Evolutionary conservation across 169 alveolate species (phyloP).

Genomic region (Plasmodium berghei): DNA sequence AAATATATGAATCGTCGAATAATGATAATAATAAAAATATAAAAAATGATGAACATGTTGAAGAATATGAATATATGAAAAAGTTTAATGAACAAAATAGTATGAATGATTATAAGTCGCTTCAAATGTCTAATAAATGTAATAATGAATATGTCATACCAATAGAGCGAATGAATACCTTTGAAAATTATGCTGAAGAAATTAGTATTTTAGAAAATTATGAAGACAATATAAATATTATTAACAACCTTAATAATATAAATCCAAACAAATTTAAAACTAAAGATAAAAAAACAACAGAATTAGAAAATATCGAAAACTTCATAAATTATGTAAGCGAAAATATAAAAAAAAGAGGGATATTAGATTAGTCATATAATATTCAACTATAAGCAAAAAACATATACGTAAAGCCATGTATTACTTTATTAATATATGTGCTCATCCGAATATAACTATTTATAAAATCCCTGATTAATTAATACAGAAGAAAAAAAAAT

Average conservation of each 20-base stretch:
- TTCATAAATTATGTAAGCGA: constrained; percentile 45
- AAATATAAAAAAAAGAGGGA: constrained; percentile 1
- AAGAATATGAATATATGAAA: constrained; percentile 53
- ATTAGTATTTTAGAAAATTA: constrained; percentile 9
- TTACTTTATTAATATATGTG: too few relatives aligned
- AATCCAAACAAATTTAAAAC: not conserved
- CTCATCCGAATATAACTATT: too few relatives aligned
- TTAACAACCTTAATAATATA: not conserved
- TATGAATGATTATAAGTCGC: constrained; percentile 1
- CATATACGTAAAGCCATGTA: too few relatives aligned
- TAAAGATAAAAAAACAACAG: not conserved
- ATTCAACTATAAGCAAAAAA: too few relatives aligned
- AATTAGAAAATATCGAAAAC: constrained; percentile 25
- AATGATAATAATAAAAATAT: constrained; percentile 1
- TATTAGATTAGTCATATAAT: not conserved
- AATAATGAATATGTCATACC: constrained; percentile 45
- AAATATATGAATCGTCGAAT: not conserved
- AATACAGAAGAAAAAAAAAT: too few relatives aligned
- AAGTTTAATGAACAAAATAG: constrained; percentile 23
- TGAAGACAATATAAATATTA: constrained; percentile 9
- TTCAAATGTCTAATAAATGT: constrained; percentile 11
- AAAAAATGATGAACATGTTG: not conserved
- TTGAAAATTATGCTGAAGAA: constrained; percentile 60
- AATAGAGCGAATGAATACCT: constrained; percentile 43
- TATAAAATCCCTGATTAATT: too few relatives aligned